Percentiles rank a stretch among this genome's conserved stretches.
These are phyloP conservation scores for Claviceps purpurea DNA, from an alignment of 2,329 filamentous ascomycete species.

Conservation along the genomic window DNA sequence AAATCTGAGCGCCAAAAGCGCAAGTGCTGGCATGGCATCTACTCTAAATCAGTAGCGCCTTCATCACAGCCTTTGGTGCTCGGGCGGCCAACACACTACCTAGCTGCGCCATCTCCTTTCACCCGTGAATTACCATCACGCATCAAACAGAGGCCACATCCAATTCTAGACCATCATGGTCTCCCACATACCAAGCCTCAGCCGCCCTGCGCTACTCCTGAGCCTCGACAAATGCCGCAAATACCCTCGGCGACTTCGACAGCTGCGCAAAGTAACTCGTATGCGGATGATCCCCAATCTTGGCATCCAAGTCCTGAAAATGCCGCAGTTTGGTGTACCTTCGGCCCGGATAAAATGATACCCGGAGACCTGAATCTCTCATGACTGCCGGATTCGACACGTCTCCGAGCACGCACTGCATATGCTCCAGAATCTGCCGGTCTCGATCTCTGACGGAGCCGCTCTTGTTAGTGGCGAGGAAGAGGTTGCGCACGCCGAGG, in stretches of 20 bases:
- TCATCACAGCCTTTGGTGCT: too few species aligned
- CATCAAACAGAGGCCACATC: not conserved
- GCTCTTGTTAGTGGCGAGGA: slow-evolving; percentile 1
- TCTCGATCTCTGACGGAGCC: slow-evolving; percentile 2
- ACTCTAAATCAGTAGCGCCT: too few species aligned
- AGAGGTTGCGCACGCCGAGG: slow-evolving; percentile 5
- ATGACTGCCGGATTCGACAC: not conserved
- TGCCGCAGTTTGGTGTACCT: not conserved
- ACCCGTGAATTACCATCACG: not conserved
- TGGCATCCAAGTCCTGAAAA: slow-evolving; percentile 3
- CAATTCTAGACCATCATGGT: not conserved
- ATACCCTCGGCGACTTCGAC: slow-evolving; percentile 3
- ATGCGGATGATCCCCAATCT: slow-evolving; percentile 1
- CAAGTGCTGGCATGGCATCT: too few species aligned
- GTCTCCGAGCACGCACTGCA: slow-evolving; percentile 2
- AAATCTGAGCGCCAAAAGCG: too few species aligned
- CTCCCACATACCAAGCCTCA: not conserved
- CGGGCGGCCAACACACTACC: too few species aligned
- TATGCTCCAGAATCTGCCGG: slow-evolving; percentile 2
- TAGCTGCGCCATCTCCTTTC: too few species aligned
- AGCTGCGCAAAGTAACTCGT: slow-evolving; percentile 6
- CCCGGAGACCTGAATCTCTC: not conserved
- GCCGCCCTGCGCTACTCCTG: not conserved
- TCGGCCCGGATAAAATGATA: slow-evolving; percentile 4
- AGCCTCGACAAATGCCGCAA: slow-evolving; percentile 6